Evolutionary conservation across 441 rosid genomes (phyloP), one percentile per base, ranked within the genome.

Genomic region (Brassica balearica): DNA sequence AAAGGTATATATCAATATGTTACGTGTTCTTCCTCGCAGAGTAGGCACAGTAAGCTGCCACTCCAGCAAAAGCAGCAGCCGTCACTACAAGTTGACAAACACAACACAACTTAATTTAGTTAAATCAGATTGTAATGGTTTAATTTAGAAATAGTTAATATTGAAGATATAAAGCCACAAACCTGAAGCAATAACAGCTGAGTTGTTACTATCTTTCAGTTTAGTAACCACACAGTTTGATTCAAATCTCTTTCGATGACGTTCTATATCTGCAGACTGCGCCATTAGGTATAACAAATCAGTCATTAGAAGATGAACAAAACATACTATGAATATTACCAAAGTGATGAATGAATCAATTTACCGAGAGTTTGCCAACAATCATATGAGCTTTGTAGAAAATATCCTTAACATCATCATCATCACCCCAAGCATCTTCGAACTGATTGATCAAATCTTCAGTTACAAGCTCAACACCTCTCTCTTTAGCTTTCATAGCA

Each of bases 361-460:
- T 59, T 78, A 78, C 81, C 58, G 77, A 67, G 3, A 86, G 83
- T 63, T 84, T 84, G 2, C 94, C 94, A 1, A 82, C 91, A 64
- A 86, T 86, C 94, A 89, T 84, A 66, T 85, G 87, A 25, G 88
- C 89, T 85, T 91, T 89, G 71, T 72, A 85, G 43, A 53, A 72
- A 10, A 85, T 62, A 12, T 88, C 75, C 38, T 89, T 81, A 22
- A 85, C 88, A 83, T 84, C 77, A 43, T 76, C 41, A 34, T 79
- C 70, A 8, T 90, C 91, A 38, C 92, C 96, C 92, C 94, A 88
- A 69, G 87, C 92, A 19, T 14, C 73, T 84, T 85, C 87, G 41
- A 90, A 76, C 17, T 79, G 84, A 6, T 71, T 67, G 20, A 89
- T 85, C 67, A 87, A 73, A n/a, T 56, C 78, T 65, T 81, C 84